Evolutionary conservation across 2,329 filamentous ascomycete genomes (phyloP).

Genomic region (Raffaelea arxii): DNA sequence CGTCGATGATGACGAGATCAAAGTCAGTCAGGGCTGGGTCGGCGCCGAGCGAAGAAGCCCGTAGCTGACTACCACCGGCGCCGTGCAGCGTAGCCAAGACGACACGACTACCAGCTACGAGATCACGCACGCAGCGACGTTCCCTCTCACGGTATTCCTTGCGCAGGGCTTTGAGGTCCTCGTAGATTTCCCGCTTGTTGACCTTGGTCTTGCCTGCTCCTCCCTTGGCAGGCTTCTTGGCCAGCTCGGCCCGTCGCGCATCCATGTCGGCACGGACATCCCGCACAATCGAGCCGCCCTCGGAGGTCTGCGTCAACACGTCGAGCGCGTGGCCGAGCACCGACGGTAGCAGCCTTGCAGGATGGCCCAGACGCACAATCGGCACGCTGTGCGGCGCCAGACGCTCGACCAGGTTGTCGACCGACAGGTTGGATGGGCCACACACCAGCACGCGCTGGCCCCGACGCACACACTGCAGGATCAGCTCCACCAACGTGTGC

Average conservation of each 20-base stretch:
- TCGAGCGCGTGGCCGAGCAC: conserved; percentile 87
- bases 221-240: conserved; percentile 40
- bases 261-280: conserved; percentile 93
- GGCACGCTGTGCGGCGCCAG: conserved; percentile 75
- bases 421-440: conserved; percentile 91
- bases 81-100: conserved; percentile 90
- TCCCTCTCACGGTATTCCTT: conserved; percentile 86
- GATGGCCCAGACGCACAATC: conserved; percentile 85
- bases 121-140: conserved; percentile 63
- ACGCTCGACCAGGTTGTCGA: conserved; percentile 96
- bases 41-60: conserved; percentile 15
- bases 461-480: conserved; percentile 74
- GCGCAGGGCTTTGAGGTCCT: conserved; percentile 72
- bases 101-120: conserved; percentile 72
- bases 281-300: conserved; percentile 78
- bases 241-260: conserved; percentile 75
- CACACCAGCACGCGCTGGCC: conserved; percentile 78
- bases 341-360: conserved; percentile 77
- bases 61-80: conserved; percentile 75
- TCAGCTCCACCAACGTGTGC: conserved; percentile 89
- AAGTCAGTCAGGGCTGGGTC: conserved; percentile 54
- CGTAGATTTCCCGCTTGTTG: conserved; percentile 62
- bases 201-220: conserved; percentile 37
- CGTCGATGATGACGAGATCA: conserved; percentile 91
- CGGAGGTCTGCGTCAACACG: conserved; percentile 79